Base-by-base conservation (phyloP, 2,329 filamentous ascomycete genomes). In the Ophiostoma sp. region DNA sequence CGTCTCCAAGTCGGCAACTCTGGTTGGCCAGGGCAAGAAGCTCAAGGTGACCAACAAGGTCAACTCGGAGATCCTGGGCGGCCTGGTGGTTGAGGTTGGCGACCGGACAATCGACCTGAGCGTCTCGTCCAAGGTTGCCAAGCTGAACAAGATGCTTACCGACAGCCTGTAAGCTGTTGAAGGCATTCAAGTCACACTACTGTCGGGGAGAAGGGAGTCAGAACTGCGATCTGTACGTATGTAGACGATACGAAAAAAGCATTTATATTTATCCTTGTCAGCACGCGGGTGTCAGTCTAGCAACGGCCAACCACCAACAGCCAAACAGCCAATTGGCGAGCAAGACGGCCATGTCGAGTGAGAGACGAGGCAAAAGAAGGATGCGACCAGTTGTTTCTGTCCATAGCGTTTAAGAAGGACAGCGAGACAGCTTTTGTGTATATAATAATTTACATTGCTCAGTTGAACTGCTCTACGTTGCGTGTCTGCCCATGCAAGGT, bases 131-230 rank as follows among this genome's bases (percentile, higher is more conserved):
- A 96, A 94, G 87, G 90, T 99, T 82, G 87, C 92, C 81, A 96
- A 93, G 89, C 92, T 99, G 88, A 99, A 99, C 92, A 99, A 98
- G 90, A 90, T 97, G 81, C 91, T 99, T 80, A 94, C 87, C 77
- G 95, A 99, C 84, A 87, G 90, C 82, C 86, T 99, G 91, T 99
- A 97, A 92, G 93, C 76, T 23, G 66, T 64, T 64, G 2, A 1
- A 11, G 57, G 11, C 15, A 6, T 36, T 4, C 0, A 7, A 20
- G 35, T 13, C 17, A 33, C 35, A 36, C 33, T 7, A 65, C 3
- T 65, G 20, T 36, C 20, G 7, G 33, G 35, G 62, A 36, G 20
- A 11, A 39, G 62, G 33, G 62, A n/a, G 35, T 36, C 20, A 36
- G 17, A 15, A n/a, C 62, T 36, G 60, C 17, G 17, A 36, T 65